Base-by-base conservation (phyloP, 2,329 filamentous ascomycete species). In the Fusarium euwallaceae region DNA sequence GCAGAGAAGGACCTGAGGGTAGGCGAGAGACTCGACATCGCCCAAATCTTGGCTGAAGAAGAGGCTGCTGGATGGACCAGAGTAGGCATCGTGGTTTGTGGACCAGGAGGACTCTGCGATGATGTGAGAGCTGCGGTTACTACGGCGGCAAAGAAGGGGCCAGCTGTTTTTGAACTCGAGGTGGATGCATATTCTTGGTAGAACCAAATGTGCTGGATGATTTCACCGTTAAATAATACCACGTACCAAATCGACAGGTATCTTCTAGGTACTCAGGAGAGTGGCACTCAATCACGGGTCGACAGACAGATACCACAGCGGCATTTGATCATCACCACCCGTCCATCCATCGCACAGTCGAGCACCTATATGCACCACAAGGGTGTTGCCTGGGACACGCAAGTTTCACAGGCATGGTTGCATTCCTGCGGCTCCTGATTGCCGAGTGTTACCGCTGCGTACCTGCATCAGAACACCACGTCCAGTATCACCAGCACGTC, bases 181-280 rank as follows among this genome's bases (percentile, higher is more conserved):
- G 59, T 61, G 4, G 59, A 61, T 34, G 39, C 59, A 16, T 61
- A 45, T 16, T 61, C 59, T 17, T 61, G 37, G 59, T 61, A 59
- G 55, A 55, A 22, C 17, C 7, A 29, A 17, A 11, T 9, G 11
- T 22, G 22, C 22, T 6, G 12, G 45, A 10, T 29, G 6, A 48
- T 24, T 16, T 20, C 16, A 9, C 7, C 20, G 3, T 22, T 24
- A 20, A 27, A 51, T 51, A 51, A 17, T 51, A 10, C 24, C 14
- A 51, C 10, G n/a, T 3, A 27, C 8, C 6, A 22, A 17, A 11
- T 11, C 9, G 16, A 51, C 11, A 22, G 12, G 39, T n/a, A 14
- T 43, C 39, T 41, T n/a, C 17, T n/a, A 4, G 4, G 37, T 41
- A 9, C 24, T 27, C 24, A 27, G 10, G 27, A 29, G 9, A 32